Evolutionary conservation across 192 early-diverging fungal genomes (phyloP), one percentile per base, ranked within the genome.

Genomic region (Coemansia sp.): DNA sequence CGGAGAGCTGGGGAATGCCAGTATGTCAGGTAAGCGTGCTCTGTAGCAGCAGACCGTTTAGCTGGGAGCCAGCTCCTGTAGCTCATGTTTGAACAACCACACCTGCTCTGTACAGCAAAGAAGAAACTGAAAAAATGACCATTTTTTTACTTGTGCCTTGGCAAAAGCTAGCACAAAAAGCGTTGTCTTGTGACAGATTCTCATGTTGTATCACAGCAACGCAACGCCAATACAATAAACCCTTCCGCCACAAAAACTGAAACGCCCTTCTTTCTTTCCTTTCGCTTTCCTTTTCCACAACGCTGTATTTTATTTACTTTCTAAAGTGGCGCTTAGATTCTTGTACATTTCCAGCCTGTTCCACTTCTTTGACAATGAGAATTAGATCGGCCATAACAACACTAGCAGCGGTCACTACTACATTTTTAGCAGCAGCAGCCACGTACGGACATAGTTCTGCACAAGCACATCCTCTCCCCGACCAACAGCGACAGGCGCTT

Each of bases 401-500:
- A 37, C 26, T 79, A 6, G 68, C 64, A 56, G 44, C 68, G 19
- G 49, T 48, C n/a, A 45, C 67, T 49, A 69, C 45, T 65, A 56
- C 44, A 59, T 12, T 59, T 41, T 40, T 59, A 59, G 39, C 59
- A 65, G 50, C 68, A 47, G 49, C 47, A 18, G 43, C 64, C 48
- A 53, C 62, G 23, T 48, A 69, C 13, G 66, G 69, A 11, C 32
- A 57, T 39, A 9, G 48, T 26, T 41, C 67, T 68, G 64, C 64
- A 9, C 38, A 65, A 56, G 63, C 70, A 13, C 32, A 67, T 15
- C 73, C 72, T 2, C 42, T 71, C 38, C 62, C 57, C 13, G 69
- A 63, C 26, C 73, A 69, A 53, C 64, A 71, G 39, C 78, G 58
- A 21, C 72, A 75, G 56, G 60, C 50, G n/a, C 53, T 61, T 9